Conservation (phyloP, 164 flowering plant genomes). For the Annona cherimola region DNA sequence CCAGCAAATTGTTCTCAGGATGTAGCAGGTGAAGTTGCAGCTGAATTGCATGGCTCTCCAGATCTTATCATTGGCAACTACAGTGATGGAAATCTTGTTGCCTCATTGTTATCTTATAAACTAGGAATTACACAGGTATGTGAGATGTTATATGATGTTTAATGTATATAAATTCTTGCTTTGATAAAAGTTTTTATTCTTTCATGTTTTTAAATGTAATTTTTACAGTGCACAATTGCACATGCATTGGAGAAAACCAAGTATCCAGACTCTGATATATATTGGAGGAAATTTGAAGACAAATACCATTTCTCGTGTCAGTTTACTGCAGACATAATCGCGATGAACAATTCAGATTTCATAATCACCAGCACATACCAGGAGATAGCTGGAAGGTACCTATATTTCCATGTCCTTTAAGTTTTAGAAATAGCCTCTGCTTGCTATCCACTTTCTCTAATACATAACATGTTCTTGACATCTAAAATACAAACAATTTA, state of each 20-base stretch:
- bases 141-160: background rate
- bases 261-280: slow-evolving; percentile 93
- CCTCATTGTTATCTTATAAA: slow-evolving; percentile 70
- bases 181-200: background rate
- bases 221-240: slow-evolving; percentile 82
- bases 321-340: slow-evolving; percentile 91
- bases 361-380: slow-evolving; percentile 98
- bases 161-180: background rate
- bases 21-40: slow-evolving; percentile 66
- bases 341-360: slow-evolving; percentile 95
- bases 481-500: background rate
- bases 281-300: slow-evolving; percentile 90
- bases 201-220: background rate
- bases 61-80: slow-evolving; percentile 95
- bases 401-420: background rate
- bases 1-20: slow-evolving; percentile 41
- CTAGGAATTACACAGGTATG: slow-evolving; percentile 91
- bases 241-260: slow-evolving; percentile 98
- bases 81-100: slow-evolving; percentile 98
- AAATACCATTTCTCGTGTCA: slow-evolving; percentile 96
- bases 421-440: background rate
- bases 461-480: background rate
- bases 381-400: slow-evolving; percentile 98
- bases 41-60: slow-evolving; percentile 81
- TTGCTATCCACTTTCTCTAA: background rate